phyloP scores from a whole-genome alignment of 2,329 filamentous ascomycete species.

The Botrytis aclada region DNA sequence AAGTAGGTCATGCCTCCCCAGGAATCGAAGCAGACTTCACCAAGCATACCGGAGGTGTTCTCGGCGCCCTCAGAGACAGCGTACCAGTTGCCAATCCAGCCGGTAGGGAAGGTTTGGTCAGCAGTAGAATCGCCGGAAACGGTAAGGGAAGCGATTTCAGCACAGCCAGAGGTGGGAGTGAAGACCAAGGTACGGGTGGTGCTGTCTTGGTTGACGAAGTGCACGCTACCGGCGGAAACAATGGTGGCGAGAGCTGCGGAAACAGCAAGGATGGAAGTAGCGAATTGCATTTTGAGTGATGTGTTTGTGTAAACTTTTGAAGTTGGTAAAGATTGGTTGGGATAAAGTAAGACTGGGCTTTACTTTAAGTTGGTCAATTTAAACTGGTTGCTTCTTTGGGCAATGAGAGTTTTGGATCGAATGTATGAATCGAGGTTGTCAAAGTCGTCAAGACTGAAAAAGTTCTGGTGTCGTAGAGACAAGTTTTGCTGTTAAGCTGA shows the following conservation, averaged over 20 bases:
- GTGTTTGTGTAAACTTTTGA: conserved; percentile 15
- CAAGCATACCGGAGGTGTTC: conserved; percentile 49
- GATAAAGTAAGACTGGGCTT: conserved; percentile 21
- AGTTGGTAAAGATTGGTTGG: conserved; percentile 28
- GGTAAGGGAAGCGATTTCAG: conserved; percentile 24
- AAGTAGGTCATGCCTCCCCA: conserved; percentile 52
- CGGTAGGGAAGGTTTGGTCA: conserved; percentile 41
- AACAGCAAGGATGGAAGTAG: conserved; percentile 41
- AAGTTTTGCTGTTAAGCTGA: conserved; percentile 21
- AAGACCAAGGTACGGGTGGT: conserved; percentile 39
- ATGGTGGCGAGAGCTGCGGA: conserved; percentile 44
- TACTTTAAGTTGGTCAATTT: conserved; percentile 33
- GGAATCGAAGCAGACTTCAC: conserved; percentile 51
- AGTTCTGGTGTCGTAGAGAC: conserved; percentile 24
- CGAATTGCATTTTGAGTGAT: conserved; percentile 52
- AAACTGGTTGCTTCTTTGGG: conserved; percentile 19
- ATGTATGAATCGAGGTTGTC: conserved; percentile 4
- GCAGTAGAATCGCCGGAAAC: conserved; percentile 28
- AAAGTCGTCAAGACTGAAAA: conserved; percentile 16
- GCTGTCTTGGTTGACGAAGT: conserved; percentile 57
- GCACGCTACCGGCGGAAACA: conserved; percentile 49
- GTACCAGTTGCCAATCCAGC: conserved; percentile 46
- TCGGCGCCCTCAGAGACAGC: conserved; percentile 46
- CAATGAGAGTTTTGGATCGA: conserved; percentile 18
- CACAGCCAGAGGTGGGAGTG: conserved; percentile 29